Conservation (phyloP, 2,329 filamentous ascomycete genomes). For the Zopfia rhizophila region DNA sequence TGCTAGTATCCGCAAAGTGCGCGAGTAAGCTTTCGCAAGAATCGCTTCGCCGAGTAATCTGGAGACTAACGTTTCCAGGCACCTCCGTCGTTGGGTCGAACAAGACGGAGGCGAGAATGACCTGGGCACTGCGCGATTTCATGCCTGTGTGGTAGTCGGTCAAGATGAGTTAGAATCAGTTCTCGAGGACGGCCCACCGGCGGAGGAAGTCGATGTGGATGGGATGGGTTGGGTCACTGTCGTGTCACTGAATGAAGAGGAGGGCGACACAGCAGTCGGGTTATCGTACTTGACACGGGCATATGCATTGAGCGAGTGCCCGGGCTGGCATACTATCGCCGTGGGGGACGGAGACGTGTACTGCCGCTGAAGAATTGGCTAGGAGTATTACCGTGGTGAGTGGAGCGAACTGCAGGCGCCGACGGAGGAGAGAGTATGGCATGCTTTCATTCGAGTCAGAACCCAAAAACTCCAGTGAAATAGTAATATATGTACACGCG, state of each 20-base stretch:
- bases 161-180: conserved; percentile 1
- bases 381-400: too few relatives aligned
- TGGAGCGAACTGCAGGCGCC: too few relatives aligned
- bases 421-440: too few relatives aligned
- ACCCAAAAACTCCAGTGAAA: too few relatives aligned
- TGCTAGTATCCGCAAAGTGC: not conserved
- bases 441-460: too few relatives aligned
- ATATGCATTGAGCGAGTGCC: conserved; percentile 13
- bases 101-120: conserved; percentile 10
- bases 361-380: too few relatives aligned
- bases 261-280: conserved; percentile 16
- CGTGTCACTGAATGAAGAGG: conserved; percentile 15
- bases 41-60: too few relatives aligned
- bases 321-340: conserved; percentile 15
- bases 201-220: conserved; percentile 13
- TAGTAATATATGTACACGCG: too few relatives aligned
- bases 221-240: conserved; percentile 12
- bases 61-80: too few relatives aligned
- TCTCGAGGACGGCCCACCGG: conserved; percentile 12
- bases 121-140: conserved; percentile 15
- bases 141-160: conserved; percentile 16
- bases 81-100: too few relatives aligned
- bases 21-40: conserved; percentile 4
- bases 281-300: conserved; percentile 17
- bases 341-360: conserved; percentile 12